Evolutionary conservation across 129 eudicot species (phyloP).

Genomic region (Flaveria bidentis): DNA sequence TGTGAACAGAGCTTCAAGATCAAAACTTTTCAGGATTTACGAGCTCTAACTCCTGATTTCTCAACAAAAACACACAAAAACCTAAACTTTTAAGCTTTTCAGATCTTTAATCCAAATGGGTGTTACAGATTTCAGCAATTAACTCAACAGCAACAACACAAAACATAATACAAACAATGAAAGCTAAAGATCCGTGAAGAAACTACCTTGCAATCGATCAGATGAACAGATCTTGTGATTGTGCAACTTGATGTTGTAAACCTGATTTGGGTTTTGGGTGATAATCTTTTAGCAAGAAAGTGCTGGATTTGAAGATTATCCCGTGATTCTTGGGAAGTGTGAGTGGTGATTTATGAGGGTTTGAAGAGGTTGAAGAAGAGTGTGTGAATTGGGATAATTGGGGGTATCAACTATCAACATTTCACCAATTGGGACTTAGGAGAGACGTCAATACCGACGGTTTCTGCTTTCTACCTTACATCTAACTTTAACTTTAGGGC

Average conservation of each 20-base stretch:
- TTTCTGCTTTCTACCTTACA: conserved; percentile 9
- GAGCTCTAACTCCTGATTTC: conserved; percentile 5
- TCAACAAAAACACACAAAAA: not conserved
- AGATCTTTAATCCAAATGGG: conserved; percentile 31
- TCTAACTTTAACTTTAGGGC: conserved; percentile 12
- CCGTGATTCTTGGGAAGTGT: conserved; percentile 28
- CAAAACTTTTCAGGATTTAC: conserved; percentile 19
- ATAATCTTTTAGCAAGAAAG: conserved; percentile 5
- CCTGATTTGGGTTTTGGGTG: conserved; percentile 21
- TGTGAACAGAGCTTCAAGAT: conserved; percentile 30
- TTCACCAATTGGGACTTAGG: not conserved
- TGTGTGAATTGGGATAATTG: conserved; percentile 36
- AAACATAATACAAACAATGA: conserved; percentile 22
- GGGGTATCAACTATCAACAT: conserved; percentile 29
- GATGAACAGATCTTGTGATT: conserved; percentile 53
- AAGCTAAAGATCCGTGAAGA: conserved; percentile 18
- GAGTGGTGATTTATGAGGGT: conserved; percentile 34
- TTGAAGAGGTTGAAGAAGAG: conserved; percentile 32
- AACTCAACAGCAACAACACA: conserved; percentile 21
- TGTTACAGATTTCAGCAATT: conserved; percentile 17
- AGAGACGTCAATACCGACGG: conserved; percentile 30
- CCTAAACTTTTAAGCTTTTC: not conserved
- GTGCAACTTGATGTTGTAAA: not conserved
- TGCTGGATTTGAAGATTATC: not conserved
- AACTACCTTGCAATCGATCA: conserved; percentile 39